Base-by-base conservation (phyloP, 345 rosid species). In the Euclidium syriacum region DNA sequence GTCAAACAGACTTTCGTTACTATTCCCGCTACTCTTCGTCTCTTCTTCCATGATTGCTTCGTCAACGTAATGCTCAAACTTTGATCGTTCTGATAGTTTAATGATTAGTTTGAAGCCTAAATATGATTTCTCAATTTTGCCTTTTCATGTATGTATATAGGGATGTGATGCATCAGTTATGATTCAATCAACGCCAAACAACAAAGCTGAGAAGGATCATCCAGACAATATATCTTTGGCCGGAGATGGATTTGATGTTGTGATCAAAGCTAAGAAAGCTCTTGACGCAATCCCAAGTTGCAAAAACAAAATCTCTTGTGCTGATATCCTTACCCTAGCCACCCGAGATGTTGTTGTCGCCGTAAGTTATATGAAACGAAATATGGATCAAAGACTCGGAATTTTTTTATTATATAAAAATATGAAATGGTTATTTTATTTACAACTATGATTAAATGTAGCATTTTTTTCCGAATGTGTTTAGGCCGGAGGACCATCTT, bases 221-320 rank as follows among this genome's bases (percentile, higher is more conserved):
- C 89, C 91, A 2, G 95, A 89, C 57, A 89, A 89, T 53, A 2
- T 81, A 24, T 89, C 96, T 2, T 68, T 89, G 47, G 94, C 96
- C 9, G 96, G 96, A 52, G 96, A 89, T 12, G 96, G 96, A 52
- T 88, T 88, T 44, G 96, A 88, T 75, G 85, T 88, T 7, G 96
- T 88, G 67, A 74, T 80, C 68, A 81, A 81, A 73, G 96, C 96
- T 39, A 89, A 89, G 73, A 73, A 73, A 20, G 96, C 91, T 1
- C 68, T 89, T 17, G 81, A 86, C 20, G 79, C 70, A 0, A 40
- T 69, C 27, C 63, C 85, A 4, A 6, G 78, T 4, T 89, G 96
- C 77, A 75, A 8, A 62, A 86, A 83, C 67, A 82, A 74, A 71
- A 83, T 89, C 32, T 89, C 96, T 3, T 89, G 96, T 58, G 91